Evolutionary conservation across 2,329 filamentous ascomycete species (phyloP).

Genomic region (Aspergillus sp.): DNA sequence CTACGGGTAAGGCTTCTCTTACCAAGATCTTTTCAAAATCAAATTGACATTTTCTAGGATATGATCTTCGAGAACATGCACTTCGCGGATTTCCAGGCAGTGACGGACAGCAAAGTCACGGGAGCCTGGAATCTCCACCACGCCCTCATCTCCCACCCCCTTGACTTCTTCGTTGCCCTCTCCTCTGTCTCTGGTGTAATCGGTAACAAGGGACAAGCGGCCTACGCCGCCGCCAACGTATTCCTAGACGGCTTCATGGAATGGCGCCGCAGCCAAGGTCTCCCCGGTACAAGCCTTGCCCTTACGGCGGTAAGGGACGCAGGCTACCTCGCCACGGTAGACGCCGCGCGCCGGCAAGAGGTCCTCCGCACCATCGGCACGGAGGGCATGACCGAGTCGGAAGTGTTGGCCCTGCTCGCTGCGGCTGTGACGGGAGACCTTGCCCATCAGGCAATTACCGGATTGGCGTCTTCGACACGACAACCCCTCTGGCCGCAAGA

Average conservation of each 20-base stretch:
- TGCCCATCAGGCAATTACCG: too few species aligned
- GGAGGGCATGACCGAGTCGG: neutral
- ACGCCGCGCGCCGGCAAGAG: neutral
- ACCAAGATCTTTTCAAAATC: neutral
- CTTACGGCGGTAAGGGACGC: slow-evolving; percentile 29
- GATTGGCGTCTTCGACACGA: too few species aligned
- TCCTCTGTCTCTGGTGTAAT: slow-evolving; percentile 32
- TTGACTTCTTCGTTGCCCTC: slow-evolving; percentile 34
- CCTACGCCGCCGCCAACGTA: slow-evolving; percentile 30
- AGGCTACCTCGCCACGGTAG: slow-evolving; percentile 24
- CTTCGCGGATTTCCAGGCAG: slow-evolving; percentile 24
- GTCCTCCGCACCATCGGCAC: neutral
- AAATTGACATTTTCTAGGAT: slow-evolving; percentile 25
- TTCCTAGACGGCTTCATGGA: slow-evolving; percentile 32
- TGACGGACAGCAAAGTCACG: slow-evolving; percentile 22
- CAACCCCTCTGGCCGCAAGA: too few species aligned
- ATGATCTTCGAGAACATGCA: slow-evolving; percentile 36
- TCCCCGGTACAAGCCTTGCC: slow-evolving; percentile 32
- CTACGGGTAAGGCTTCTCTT: slow-evolving; percentile 29
- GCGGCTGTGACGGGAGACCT: too few species aligned
- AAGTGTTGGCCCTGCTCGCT: neutral
- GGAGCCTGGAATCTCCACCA: slow-evolving; percentile 35
- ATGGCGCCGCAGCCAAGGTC: slow-evolving; percentile 29
- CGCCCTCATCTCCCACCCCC: slow-evolving; percentile 15
- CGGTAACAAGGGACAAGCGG: slow-evolving; percentile 31